phyloP scores from a whole-genome alignment of 129 eudicot genomes.

The Escallonia rubra region DNA sequence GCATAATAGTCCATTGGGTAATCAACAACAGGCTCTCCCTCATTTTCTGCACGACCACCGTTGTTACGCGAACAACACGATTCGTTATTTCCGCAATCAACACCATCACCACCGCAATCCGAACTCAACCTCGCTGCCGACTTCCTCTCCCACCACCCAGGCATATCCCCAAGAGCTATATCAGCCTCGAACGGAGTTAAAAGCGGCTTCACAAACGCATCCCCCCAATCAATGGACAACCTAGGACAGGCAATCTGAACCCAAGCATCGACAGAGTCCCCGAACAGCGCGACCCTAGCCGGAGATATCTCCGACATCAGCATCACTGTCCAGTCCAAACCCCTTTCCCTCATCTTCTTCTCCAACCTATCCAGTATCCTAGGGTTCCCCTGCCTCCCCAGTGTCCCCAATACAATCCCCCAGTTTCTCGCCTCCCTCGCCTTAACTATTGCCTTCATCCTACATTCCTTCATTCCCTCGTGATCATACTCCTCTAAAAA shows the following conservation, averaged over 20 bases:
- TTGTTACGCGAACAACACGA: constrained; percentile 35
- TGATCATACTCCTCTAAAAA: constrained; percentile 93
- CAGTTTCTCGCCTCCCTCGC: constrained; percentile 53
- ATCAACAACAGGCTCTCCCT: constrained; percentile 34
- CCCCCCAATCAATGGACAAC: constrained; percentile 96
- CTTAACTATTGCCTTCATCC: constrained; percentile 62
- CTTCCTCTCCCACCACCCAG: constrained; percentile 95
- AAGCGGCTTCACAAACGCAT: constrained; percentile 68
- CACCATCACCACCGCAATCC: constrained; percentile 14
- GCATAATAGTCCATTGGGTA: constrained; percentile 97
- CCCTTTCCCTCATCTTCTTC: constrained; percentile 72
- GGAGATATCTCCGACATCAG: constrained; percentile 94
- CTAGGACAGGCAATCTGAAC: constrained; percentile 93
- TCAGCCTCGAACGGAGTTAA: constrained; percentile 87
- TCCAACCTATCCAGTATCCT: constrained; percentile 73
- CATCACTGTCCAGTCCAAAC: constrained; percentile 61
- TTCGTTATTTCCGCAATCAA: constrained; percentile 28
- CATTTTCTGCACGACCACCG: constrained; percentile 16
- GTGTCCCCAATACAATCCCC: constrained; percentile 89
- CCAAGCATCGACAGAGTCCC: constrained; percentile 94
- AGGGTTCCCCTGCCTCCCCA: constrained; percentile 96
- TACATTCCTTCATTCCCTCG: constrained; percentile 74
- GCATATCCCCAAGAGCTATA: constrained; percentile 85
- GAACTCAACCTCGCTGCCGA: constrained; percentile 11
- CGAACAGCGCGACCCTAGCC: constrained; percentile 68